Percentiles rank a stretch among this genome's conserved stretches.
phyloP scores from a whole-genome alignment of 2,329 filamentous ascomycete genomes.

The Zelopaecilomyces penicillatus region DNA sequence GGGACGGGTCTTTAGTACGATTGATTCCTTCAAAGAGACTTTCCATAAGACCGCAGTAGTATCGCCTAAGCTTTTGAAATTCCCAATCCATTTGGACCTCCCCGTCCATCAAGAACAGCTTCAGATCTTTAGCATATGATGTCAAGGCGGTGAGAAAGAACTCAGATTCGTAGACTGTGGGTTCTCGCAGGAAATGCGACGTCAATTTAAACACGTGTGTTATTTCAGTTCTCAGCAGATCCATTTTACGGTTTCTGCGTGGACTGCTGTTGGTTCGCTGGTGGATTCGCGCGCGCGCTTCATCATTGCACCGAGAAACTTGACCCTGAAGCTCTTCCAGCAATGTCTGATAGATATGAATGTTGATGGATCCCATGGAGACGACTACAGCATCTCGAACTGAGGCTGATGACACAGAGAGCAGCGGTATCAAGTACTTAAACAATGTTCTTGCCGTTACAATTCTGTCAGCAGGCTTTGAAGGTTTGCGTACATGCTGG shows the following conservation, averaged over 20 bases:
- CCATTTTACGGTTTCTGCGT: slow-evolving; percentile 72
- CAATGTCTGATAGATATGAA: slow-evolving; percentile 83
- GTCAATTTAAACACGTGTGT: slow-evolving; percentile 95
- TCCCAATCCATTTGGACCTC: slow-evolving; percentile 93
- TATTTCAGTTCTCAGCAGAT: slow-evolving; percentile 83
- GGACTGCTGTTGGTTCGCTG: slow-evolving; percentile 78
- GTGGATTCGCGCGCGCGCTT: slow-evolving; percentile 79
- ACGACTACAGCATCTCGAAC: slow-evolving; percentile 86
- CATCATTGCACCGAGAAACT: slow-evolving; percentile 77
- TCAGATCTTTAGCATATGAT: slow-evolving; percentile 82
- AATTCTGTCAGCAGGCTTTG: slow-evolving; percentile 66
- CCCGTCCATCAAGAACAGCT: slow-evolving; percentile 88
- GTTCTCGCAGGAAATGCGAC: slow-evolving; percentile 73
- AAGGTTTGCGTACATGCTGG: slow-evolving; percentile 76
- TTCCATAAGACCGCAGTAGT: slow-evolving; percentile 92
- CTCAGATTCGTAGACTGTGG: slow-evolving; percentile 74
- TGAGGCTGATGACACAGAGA: slow-evolving; percentile 69
- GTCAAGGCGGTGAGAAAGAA: slow-evolving; percentile 87
- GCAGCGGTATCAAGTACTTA: slow-evolving; percentile 79
- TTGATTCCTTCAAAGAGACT: slow-evolving; percentile 89
- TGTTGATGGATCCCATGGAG: slow-evolving; percentile 89
- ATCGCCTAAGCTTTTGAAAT: slow-evolving; percentile 81
- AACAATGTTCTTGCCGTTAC: slow-evolving; percentile 84
- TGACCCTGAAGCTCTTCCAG: slow-evolving; percentile 85
- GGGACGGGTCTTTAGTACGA: slow-evolving; percentile 70